Percentiles rank a stretch among this genome's conserved stretches.
Evolutionary conservation across 2,329 filamentous ascomycete genomes (phyloP).

Genomic region (Volutella citrinella): DNA sequence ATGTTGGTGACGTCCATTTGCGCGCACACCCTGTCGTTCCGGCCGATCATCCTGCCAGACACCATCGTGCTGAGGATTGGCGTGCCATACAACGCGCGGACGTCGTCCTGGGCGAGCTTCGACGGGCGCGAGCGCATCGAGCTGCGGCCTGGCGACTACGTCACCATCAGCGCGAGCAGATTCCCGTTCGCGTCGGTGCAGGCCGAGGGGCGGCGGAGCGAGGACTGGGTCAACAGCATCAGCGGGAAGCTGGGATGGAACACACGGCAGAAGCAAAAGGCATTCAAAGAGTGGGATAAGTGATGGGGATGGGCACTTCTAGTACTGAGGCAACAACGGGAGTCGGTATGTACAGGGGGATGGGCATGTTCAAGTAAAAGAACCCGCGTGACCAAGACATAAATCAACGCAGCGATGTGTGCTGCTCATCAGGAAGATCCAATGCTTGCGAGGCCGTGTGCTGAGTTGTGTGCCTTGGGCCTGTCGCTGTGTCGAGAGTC

Average conservation of each 20-base stretch:
- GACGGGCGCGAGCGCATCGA: conserved; percentile 89
- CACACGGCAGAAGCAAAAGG: conserved; percentile 73
- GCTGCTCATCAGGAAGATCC: too few species aligned
- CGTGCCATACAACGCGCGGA: conserved; percentile 90
- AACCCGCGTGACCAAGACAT: too few species aligned
- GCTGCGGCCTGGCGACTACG: conserved; percentile 74
- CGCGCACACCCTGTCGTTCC: conserved; percentile 90
- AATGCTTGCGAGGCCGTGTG: too few species aligned
- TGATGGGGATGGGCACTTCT: too few species aligned
- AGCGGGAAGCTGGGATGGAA: conserved; percentile 80
- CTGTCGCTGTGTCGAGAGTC: too few species aligned
- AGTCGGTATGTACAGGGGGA: too few species aligned
- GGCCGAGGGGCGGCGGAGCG: conserved; percentile 63
- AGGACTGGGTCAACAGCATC: conserved; percentile 83
- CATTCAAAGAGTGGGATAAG: conserved; percentile 47
- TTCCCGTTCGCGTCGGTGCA: conserved; percentile 80
- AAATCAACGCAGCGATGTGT: too few species aligned
- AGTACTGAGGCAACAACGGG: too few species aligned
- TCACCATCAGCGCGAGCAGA: conserved; percentile 76
- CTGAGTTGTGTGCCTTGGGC: too few species aligned
- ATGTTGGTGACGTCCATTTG: conserved; percentile 94
- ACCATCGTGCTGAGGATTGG: conserved; percentile 91
- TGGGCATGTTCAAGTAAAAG: too few species aligned
- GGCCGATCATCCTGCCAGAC: conserved; percentile 94
- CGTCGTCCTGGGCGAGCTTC: conserved; percentile 95